Evolutionary conservation across 169 alveolate species (phyloP), one percentile per base, ranked within the genome.

Genomic region (Cryptosporidium meleagridis): DNA sequence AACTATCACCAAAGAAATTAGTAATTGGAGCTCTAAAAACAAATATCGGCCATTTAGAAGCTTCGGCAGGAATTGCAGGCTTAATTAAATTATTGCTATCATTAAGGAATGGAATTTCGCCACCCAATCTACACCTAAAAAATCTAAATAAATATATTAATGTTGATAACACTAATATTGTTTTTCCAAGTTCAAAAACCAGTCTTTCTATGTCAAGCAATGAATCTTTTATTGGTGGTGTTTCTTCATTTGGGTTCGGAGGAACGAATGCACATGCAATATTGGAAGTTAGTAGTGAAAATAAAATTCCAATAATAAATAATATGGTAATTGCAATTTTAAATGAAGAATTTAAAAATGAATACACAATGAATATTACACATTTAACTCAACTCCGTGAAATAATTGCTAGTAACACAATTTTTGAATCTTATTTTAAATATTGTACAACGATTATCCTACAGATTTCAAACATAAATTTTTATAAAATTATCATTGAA

Each of bases 51-150:
- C 95, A 93, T 33, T 55, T 93, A 69, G 93, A 92, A 58, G 95
- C 94, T 10, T 68, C 95, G n/a, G 94, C 95, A 41, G 95, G 95
- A 33, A 91, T 91, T 68, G 94, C 95, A 31, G 93, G 91, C 9
- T 86, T 92, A 31, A 86, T 91, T 26, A 92, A 92, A 89, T 91
- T 55, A 52, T 75, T 93, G 45, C 87, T 92, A 39, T 91, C 92
- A 61, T 70, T 92, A 35, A 87, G 86, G 18, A 67, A 85, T 16
- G 93, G 94, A 44, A 85, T 73, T 65, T 48, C 91, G 29, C 95
- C 95, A 8, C 91, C 92, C 3, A 92, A 92, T 58, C 85, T 92
- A 4, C 95, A 92, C 69, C 85, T 92, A 26, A 85, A 92, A 70
- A 70, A 85, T 52, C 65, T 92, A 14, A 92, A 92, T 31, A 85